Conservation (phyloP, 2,329 filamentous ascomycete genomes). For the Aspergillus phoenicis region DNA sequence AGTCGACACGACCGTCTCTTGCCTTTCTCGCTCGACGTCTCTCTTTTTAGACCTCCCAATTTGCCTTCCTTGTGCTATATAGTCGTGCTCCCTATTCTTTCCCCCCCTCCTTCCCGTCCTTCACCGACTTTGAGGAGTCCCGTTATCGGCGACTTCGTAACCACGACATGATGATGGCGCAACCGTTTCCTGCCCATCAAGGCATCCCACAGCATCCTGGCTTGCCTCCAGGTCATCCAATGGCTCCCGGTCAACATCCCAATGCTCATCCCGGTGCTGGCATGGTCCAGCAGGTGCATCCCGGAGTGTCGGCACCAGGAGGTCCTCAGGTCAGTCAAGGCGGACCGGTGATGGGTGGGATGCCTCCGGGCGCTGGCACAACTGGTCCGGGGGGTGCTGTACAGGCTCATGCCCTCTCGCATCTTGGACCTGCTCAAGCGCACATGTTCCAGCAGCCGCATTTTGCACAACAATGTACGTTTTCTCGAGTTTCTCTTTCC, state of each 20-base stretch:
- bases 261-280: conserved; percentile 56
- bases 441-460: conserved; percentile 57
- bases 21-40: conserved; percentile 10
- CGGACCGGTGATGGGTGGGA: conserved; percentile 65
- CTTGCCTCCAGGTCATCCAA: conserved; percentile 63
- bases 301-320: conserved; percentile 61
- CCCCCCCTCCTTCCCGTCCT: conserved; percentile 18
- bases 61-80: not conserved
- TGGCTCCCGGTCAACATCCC: conserved; percentile 59
- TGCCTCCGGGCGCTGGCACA: conserved; percentile 61
- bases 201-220: conserved; percentile 61
- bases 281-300: conserved; percentile 62
- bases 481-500: not conserved
- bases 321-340: conserved; percentile 63
- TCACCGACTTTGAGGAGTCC: conserved; percentile 29
- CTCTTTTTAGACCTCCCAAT: conserved; percentile 8
- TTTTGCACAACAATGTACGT: conserved; percentile 47
- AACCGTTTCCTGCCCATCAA: conserved; percentile 61
- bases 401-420: conserved; percentile 62
- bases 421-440: conserved; percentile 58
- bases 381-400: conserved; percentile 52
- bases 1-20: conserved; percentile 18
- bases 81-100: not conserved
- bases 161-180: conserved; percentile 57
- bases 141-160: conserved; percentile 38